Evolutionary conservation across 2,329 filamentous ascomycete species (phyloP), one percentile per base, ranked within the genome.

Genomic region (Diaporthe vaccinii): DNA sequence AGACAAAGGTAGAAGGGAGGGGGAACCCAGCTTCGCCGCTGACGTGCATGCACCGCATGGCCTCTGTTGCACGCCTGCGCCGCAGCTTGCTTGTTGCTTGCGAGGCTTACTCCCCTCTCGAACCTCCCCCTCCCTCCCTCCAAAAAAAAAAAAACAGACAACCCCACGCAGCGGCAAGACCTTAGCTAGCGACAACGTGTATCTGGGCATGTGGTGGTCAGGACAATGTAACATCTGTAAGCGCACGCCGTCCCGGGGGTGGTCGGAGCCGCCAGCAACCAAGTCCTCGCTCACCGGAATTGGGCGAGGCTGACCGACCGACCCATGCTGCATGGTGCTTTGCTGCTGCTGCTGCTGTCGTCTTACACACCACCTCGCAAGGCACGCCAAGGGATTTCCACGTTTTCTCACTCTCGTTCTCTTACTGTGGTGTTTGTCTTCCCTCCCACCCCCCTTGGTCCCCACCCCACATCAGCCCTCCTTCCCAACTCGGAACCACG

Each of bases 31-130:
- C 62, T 36, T 28, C 62, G 62, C 62, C 44, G 62, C 44, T 71
- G 65, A 49, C 34, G 53, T 72, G 53, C 41, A 34, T 67, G 5
- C 14, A 7, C 25, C 28, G 49, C 49, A 25, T 53, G 49, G 49
- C n/a, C 51, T 28, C 51, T 46, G 55, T 58, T 51, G 25, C 39
- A 72, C 70, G 34, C 70, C 75, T 55, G 36, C 61, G 75, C 72
- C 75, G 72, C 75, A 74, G 75, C 75, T 68, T 62, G 39, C 59
- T 25, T 3, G 49, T 25, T 22, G 49, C 4, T 51, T 69, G 72
- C 53, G 61, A 74, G 72, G 46, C 67, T 72, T 39, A 20, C 41
- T 22, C 9, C 22, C 36, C 36, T 12, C 36, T 39, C 36, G 36
- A 39, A 10, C 12, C 25, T 17, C 51, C 31, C 14, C 44, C 20